Percentiles rank a stretch among this genome's conserved stretches.
Conservation (phyloP, 495 filamentous ascomycete species). For the Hypoxylon lienhwacheense region DNA sequence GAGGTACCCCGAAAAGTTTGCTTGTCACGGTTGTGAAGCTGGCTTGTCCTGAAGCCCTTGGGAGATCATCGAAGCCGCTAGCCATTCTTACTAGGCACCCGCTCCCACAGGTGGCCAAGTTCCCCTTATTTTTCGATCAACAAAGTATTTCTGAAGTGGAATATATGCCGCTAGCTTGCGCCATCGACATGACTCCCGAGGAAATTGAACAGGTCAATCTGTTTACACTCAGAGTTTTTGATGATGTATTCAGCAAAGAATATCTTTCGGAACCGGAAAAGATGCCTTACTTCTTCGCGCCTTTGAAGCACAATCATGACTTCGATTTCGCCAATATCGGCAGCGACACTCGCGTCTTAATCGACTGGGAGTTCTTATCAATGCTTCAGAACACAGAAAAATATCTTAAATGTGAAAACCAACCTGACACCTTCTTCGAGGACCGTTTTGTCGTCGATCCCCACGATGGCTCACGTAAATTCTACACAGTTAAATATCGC, state of each 20-base stretch:
- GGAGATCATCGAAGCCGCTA: slow-evolving; percentile 62
- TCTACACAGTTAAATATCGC: slow-evolving; percentile 51
- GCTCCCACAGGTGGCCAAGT: slow-evolving; percentile 66
- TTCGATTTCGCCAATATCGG: slow-evolving; percentile 27
- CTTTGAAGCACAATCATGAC: slow-evolving; percentile 46
- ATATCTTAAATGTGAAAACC: slow-evolving; percentile 53
- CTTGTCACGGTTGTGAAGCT: slow-evolving; percentile 69
- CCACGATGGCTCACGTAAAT: slow-evolving; percentile 71
- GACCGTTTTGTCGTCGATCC: slow-evolving; percentile 72
- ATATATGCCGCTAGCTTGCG: slow-evolving; percentile 39
- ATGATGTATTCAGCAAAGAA: slow-evolving; percentile 86
- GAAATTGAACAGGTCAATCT: slow-evolving; percentile 57
- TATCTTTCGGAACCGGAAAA: slow-evolving; percentile 65
- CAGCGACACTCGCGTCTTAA: slow-evolving; percentile 40
- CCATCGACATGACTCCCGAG: slow-evolving; percentile 46
- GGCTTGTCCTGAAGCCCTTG: slow-evolving; percentile 58
- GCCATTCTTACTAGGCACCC: slow-evolving; percentile 69
- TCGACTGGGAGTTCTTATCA: slow-evolving; percentile 70
- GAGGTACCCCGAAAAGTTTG: slow-evolving; percentile 57
- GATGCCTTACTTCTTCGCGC: slow-evolving; percentile 86
- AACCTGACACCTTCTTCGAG: slow-evolving; percentile 58
- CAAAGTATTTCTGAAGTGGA: slow-evolving; percentile 61
- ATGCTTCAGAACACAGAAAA: slow-evolving; percentile 35
- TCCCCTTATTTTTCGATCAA: slow-evolving; percentile 69
- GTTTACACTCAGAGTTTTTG: slow-evolving; percentile 76